Conservation (phyloP, 306 rosid genomes). For the Trifolium fragiferum region DNA sequence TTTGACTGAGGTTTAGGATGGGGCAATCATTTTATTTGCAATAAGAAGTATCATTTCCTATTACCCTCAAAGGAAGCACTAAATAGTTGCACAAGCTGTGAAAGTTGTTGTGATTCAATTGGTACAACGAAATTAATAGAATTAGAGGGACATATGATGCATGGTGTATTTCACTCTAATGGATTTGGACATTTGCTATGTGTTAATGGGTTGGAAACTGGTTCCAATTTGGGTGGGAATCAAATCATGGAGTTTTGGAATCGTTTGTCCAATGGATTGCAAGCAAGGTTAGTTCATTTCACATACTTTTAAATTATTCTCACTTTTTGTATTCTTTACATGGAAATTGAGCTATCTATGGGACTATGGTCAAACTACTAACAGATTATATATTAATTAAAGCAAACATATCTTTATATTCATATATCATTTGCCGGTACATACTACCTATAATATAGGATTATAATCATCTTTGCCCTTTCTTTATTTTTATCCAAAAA, state of each 20-base stretch:
- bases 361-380: too few species aligned
- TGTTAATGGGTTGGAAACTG: slow-evolving; percentile 77
- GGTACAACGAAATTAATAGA: slow-evolving; percentile 46
- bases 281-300: slow-evolving; percentile 61
- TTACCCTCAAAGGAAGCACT: slow-evolving; percentile 75
- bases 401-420: too few species aligned
- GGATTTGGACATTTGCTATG: slow-evolving; percentile 87
- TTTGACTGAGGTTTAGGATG: slow-evolving; percentile 59
- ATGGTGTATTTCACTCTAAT: slow-evolving; percentile 87
- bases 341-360: too few species aligned
- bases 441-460: too few species aligned
- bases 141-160: slow-evolving; percentile 71
- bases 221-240: slow-evolving; percentile 67
- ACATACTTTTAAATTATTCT: too few species aligned
- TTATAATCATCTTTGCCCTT: too few species aligned
- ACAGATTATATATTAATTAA: too few species aligned
- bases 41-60: slow-evolving; percentile 85
- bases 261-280: slow-evolving; percentile 70
- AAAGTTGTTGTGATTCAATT: slow-evolving; percentile 42
- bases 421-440: too few species aligned
- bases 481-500: too few species aligned
- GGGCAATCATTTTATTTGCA: slow-evolving; percentile 84
- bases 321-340: too few species aligned
- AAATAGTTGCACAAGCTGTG: slow-evolving; percentile 52
- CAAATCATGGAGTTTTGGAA: slow-evolving; percentile 83